Base-by-base conservation (phyloP, 2,329 filamentous ascomycete genomes). In the Alternaria ventricosa region DNA sequence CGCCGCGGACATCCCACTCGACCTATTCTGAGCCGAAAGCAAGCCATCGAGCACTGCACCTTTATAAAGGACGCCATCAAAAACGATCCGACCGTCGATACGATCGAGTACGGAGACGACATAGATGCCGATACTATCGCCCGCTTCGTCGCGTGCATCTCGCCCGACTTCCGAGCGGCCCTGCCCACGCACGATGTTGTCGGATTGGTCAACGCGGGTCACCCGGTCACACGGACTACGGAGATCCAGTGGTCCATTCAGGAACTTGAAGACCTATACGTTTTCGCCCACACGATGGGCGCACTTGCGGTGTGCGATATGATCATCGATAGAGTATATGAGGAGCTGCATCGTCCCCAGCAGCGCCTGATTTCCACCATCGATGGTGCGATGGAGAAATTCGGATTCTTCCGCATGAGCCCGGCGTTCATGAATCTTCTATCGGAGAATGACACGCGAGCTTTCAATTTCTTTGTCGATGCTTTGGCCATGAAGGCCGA, bases 351-450 rank as follows among this genome's bases (percentile, higher is more conserved):
- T 18, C 27, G 41, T 15, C 25, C 51, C 18, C 18, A 30, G 22
- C 44, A 22, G 7, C 54, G 36, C 22, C 15, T 53, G 8, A 15
- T 46, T 11, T 10, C 2, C 30, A 51, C 36, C 23, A 41, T 44
- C 15, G 6, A 15, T 33, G 44, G 58, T 36, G 22, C 11, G 7
- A 33, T 43, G 12, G 41, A 33, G n/a, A 13, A 36, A 7, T 51
- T 53, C 20, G n/a, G 45, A 9, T 46, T 61, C 22, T 12, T 30
- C 4, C 27, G 23, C 6, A 20, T 57, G 11, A 50, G 49, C 18
- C 60, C 60, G 2, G 47, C 43, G 13, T 62, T 62, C 41, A 22
- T 57, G 49, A 55, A 62, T 23, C 22, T 30, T 23, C 47, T 62
- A 30, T 28, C 27, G 11, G 25, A 54, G 28, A 15, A 41, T n/a